Evolutionary conservation across 2,329 filamentous ascomycete species (phyloP).

Genomic region (Fusarium cyanostomum): DNA sequence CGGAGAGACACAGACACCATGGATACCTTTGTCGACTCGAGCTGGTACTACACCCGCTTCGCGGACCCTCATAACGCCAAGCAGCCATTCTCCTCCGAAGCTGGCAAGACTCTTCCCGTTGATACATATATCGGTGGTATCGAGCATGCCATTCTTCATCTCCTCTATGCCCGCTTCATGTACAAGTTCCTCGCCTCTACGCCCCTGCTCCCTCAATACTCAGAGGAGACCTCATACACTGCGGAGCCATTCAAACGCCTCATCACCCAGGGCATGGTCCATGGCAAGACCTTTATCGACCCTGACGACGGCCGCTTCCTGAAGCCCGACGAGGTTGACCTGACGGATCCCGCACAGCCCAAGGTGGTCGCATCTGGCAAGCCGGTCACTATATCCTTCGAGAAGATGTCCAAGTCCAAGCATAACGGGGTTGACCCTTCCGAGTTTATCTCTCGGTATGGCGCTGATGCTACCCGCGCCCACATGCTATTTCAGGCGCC

Average conservation of each 20-base stretch:
- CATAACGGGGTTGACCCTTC: slow-evolving; percentile 89
- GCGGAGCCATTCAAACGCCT: slow-evolving; percentile 85
- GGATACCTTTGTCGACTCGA: slow-evolving; percentile 96
- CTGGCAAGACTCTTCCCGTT: slow-evolving; percentile 73
- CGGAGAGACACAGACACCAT: slow-evolving; percentile 92
- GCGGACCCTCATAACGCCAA: slow-evolving; percentile 73
- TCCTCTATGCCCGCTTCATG: slow-evolving; percentile 89
- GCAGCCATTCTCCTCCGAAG: slow-evolving; percentile 68
- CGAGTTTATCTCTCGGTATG: slow-evolving; percentile 75
- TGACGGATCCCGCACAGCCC: slow-evolving; percentile 64
- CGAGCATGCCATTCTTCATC: slow-evolving; percentile 89
- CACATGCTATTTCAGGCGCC: slow-evolving; percentile 92
- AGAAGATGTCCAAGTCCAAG: slow-evolving; percentile 97
- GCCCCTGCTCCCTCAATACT: slow-evolving; percentile 54
- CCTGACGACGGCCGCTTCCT: slow-evolving; percentile 80
- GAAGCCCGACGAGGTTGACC: slow-evolving; percentile 77
- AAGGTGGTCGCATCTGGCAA: slow-evolving; percentile 69
- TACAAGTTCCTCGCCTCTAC: slow-evolving; percentile 82
- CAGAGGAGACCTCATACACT: slow-evolving; percentile 45
- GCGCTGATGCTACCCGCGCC: slow-evolving; percentile 83
- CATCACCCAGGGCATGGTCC: slow-evolving; percentile 92
- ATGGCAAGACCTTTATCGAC: slow-evolving; percentile 83
- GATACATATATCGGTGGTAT: slow-evolving; percentile 91
- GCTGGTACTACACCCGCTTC: slow-evolving; percentile 91
- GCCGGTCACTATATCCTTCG: slow-evolving; percentile 71